phyloP scores from a whole-genome alignment of 305 asterid genomes.

The Fraxinus paxiana region DNA sequence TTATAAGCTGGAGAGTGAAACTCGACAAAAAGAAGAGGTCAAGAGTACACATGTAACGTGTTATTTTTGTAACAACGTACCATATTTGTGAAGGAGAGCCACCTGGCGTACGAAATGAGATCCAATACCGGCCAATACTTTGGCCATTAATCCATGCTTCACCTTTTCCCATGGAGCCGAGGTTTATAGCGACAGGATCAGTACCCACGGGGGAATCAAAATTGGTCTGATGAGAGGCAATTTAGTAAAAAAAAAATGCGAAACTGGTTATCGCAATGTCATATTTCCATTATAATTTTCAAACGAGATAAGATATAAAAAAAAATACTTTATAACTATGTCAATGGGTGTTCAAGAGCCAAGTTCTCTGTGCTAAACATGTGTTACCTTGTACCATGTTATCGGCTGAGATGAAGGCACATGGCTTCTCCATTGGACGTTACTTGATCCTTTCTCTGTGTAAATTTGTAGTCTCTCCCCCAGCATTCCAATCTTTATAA shows the following conservation, averaged over 20 bases:
- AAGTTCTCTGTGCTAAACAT: neutral
- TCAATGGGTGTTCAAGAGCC: neutral
- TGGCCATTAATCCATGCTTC: slow-evolving; percentile 76
- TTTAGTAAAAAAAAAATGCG: neutral
- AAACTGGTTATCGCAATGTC: neutral
- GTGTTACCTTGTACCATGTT: slow-evolving; percentile 79
- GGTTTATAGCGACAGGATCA: slow-evolving; percentile 74
- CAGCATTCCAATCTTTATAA: slow-evolving; percentile 61
- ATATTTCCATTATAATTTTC: neutral
- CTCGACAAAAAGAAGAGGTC: neutral
- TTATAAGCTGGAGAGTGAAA: neutral
- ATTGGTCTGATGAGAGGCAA: slow-evolving; percentile 36
- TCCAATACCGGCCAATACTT: slow-evolving; percentile 86
- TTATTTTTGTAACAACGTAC: slow-evolving; percentile 30
- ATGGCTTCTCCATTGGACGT: slow-evolving; percentile 44
- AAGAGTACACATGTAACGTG: neutral
- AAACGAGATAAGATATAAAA: neutral
- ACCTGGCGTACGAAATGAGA: slow-evolving; percentile 46
- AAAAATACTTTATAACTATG: neutral
- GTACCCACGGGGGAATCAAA: slow-evolving; percentile 66
- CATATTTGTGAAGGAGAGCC: slow-evolving; percentile 78
- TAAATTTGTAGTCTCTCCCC: slow-evolving; percentile 60
- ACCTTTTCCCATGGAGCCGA: slow-evolving; percentile 91
- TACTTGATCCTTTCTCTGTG: slow-evolving; percentile 41
- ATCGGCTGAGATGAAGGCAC: slow-evolving; percentile 42